A percentile compares a stretch with the other conserved stretches of the same genome.
These are phyloP conservation scores for Blastobotrys malaysiensis DNA, from an alignment of 1,139 yeast genomes.

Conservation along the genomic window DNA sequence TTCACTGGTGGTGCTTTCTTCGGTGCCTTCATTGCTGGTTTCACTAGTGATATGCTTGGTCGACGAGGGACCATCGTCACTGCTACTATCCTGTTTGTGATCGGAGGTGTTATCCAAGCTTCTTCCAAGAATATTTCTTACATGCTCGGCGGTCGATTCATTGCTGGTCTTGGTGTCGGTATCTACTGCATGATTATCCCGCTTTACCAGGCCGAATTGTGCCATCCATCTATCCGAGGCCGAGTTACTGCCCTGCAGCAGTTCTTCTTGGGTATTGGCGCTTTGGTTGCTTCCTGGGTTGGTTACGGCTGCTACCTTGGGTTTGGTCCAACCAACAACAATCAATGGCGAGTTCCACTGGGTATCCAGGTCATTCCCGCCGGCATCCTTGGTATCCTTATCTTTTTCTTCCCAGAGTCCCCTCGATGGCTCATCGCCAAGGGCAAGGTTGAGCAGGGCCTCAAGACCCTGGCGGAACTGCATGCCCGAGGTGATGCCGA, in stretches of 20 bases:
- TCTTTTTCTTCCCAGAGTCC: constrained; percentile 16
- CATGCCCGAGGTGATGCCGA: constrained; percentile 24
- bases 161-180: constrained; percentile 53
- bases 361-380: constrained; percentile 22
- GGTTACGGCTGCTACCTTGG: constrained; percentile 42
- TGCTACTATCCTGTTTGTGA: constrained; percentile 11
- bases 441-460: constrained; percentile 28
- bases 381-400: constrained; percentile 21
- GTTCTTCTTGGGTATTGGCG: constrained; percentile 58
- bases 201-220: constrained; percentile 50
- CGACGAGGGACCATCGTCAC: constrained; percentile 20
- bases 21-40: constrained; percentile 29
- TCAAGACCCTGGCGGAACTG: constrained; percentile 17
- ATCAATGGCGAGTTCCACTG: constrained; percentile 20
- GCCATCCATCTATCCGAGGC: constrained; percentile 40
- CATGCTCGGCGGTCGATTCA: constrained; percentile 28
- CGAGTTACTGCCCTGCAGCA: constrained; percentile 54
- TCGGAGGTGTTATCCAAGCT: constrained; percentile 35
- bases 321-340: constrained; percentile 18
- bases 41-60: constrained; percentile 18
- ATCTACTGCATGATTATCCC: constrained; percentile 52
- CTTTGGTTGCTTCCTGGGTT: constrained; percentile 56
- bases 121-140: constrained; percentile 53
- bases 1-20: constrained; percentile 34
- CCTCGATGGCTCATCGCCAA: constrained; percentile 12